phyloP scores from a whole-genome alignment of 805 yeast species.

The Pichia nanzhaoensis region DNA sequence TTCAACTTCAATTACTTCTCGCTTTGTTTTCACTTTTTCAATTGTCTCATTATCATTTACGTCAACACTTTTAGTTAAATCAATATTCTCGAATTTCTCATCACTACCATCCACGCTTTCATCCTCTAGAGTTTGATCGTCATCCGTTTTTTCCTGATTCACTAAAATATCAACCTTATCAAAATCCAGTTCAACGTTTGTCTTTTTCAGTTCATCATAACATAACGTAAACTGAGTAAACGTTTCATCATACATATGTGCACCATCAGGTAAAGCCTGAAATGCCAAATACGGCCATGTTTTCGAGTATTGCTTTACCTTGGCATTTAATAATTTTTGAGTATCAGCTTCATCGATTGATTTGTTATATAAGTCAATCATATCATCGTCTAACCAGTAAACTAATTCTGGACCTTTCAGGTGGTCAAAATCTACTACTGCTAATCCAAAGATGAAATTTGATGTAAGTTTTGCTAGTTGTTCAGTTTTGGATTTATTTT shows the following conservation, averaged over 20 bases:
- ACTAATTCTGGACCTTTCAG: constrained; percentile 90
- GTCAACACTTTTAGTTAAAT: not conserved
- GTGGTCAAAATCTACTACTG: constrained; percentile 91
- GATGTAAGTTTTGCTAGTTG: constrained; percentile 5
- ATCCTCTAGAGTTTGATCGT: not conserved
- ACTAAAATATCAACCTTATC: constrained; percentile 8
- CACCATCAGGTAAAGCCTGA: constrained; percentile 94
- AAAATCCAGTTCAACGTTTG: constrained; percentile 38
- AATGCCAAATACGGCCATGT: constrained; percentile 88
- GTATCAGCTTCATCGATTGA: not conserved
- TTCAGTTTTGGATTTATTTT: constrained; percentile 3
- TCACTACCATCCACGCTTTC: constrained; percentile 24
- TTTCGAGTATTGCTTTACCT: constrained; percentile 28
- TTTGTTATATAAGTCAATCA: not conserved
- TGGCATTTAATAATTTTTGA: constrained; percentile 20
- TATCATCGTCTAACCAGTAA: constrained; percentile 59
- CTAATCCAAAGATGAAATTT: constrained; percentile 63
- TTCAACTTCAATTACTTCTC: constrained; percentile 5
- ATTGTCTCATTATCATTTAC: not conserved
- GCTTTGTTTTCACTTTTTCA: not conserved
- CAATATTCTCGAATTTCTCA: constrained; percentile 1
- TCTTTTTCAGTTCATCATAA: constrained; percentile 48
- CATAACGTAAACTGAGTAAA: constrained; percentile 83
- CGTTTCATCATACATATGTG: constrained; percentile 89
- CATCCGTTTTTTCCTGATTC: no score